Conservation (phyloP, 768 basidiomycete genomes). For the Rhodotorula paludigena region DNA sequence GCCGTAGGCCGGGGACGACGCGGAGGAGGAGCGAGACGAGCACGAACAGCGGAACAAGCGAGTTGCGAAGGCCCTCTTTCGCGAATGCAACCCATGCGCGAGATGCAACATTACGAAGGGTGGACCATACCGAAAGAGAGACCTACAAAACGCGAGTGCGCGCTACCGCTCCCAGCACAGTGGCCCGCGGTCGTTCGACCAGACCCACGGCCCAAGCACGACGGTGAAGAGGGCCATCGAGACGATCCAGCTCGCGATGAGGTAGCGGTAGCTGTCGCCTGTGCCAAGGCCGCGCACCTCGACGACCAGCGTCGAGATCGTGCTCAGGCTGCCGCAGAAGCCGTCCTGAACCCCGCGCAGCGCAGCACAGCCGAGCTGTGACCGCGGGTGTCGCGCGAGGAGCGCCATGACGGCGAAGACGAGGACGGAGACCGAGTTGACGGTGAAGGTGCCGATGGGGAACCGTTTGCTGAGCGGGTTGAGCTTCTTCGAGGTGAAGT, state of each 20-base stretch:
- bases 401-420: slow-evolving; percentile 69
- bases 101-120: too few relatives aligned
- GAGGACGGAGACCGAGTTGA: slow-evolving; percentile 75
- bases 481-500: slow-evolving; percentile 64
- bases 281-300: slow-evolving; percentile 62
- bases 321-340: slow-evolving; percentile 91
- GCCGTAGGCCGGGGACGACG: too few relatives aligned
- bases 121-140: too few relatives aligned
- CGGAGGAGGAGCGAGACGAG: too few relatives aligned
- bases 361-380: slow-evolving; percentile 56
- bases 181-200: slow-evolving; percentile 18
- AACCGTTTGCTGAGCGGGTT: slow-evolving; percentile 63
- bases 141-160: too few relatives aligned
- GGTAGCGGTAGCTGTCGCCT: slow-evolving; percentile 65
- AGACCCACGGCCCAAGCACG: slow-evolving; percentile 60
- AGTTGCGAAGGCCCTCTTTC: too few relatives aligned
- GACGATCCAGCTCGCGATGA: slow-evolving; percentile 60
- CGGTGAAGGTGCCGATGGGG: slow-evolving; percentile 72
- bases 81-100: too few relatives aligned
- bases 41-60: too few relatives aligned
- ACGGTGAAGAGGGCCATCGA: slow-evolving; percentile 68
- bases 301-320: slow-evolving; percentile 84
- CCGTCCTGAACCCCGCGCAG: slow-evolving; percentile 82
- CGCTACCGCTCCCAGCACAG: slow-evolving; percentile 13
- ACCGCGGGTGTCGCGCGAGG: slow-evolving; percentile 47